These are phyloP conservation scores for Hanseniaspora lindneri DNA, from an alignment of 805 yeast species.

Conservation along the genomic window DNA sequence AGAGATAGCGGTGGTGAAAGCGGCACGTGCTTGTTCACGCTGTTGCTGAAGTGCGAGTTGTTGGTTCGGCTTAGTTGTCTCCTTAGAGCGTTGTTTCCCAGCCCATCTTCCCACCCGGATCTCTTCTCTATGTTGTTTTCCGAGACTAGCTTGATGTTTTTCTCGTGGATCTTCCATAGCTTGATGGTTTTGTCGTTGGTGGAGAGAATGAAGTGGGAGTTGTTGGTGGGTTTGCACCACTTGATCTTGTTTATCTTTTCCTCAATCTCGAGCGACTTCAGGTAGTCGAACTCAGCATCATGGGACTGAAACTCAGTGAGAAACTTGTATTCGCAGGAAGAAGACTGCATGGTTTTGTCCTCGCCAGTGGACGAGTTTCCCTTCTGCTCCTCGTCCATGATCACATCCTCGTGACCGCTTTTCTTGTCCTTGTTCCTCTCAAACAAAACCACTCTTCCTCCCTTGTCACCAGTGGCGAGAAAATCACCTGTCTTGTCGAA, in stretches of 20 bases:
- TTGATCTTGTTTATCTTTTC: constrained; percentile 95
- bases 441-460: constrained; percentile 92
- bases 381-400: constrained; percentile 13
- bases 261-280: constrained; percentile 90
- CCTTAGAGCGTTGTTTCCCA: constrained; percentile 16
- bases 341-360: constrained; percentile 28
- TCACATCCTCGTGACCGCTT: not conserved
- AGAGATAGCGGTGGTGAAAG: constrained; percentile 10
- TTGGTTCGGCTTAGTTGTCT: constrained; percentile 10
- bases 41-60: constrained; percentile 16
- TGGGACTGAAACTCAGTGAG: constrained; percentile 95
- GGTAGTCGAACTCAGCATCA: constrained; percentile 95
- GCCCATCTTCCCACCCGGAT: constrained; percentile 17
- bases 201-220: constrained; percentile 77
- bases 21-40: constrained; percentile 27
- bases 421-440: constrained; percentile 64
- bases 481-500: constrained; percentile 91
- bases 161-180: constrained; percentile 91
- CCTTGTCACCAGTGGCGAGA: constrained; percentile 95
- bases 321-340: constrained; percentile 75
- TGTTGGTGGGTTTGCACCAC: constrained; percentile 83
- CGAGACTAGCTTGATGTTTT: constrained; percentile 79
- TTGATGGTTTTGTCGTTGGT: constrained; percentile 98
- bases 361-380: not conserved
- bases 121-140: constrained; percentile 68